Evolutionary conservation across 805 yeast species (phyloP).

Genomic region (Candida pini): DNA sequence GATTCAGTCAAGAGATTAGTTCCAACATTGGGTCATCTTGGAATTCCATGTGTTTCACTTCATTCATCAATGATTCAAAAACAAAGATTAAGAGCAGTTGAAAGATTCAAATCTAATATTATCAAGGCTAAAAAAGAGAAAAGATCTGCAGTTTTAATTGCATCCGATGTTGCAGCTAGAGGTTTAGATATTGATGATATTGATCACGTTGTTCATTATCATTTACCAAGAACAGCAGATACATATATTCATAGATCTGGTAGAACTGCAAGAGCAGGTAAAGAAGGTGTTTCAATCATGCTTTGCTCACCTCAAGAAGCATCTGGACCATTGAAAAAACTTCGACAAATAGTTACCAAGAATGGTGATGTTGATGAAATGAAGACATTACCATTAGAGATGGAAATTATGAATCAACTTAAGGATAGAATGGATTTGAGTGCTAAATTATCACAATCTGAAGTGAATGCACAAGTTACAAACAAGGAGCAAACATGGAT

Average conservation of each 20-base stretch:
- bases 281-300: slow-evolving; percentile 91
- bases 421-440: slow-evolving; percentile 66
- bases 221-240: slow-evolving; percentile 91
- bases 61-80: slow-evolving; percentile 96
- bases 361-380: slow-evolving; percentile 44
- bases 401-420: slow-evolving; percentile 63
- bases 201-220: slow-evolving; percentile 93
- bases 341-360: slow-evolving; percentile 48
- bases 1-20: slow-evolving; percentile 86
- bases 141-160: slow-evolving; percentile 65
- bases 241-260: slow-evolving; percentile 94
- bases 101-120: slow-evolving; percentile 57
- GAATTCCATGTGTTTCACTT: slow-evolving; percentile 64
- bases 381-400: slow-evolving; percentile 69
- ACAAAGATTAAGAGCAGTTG: slow-evolving; percentile 81
- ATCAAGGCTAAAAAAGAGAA: slow-evolving; percentile 33
- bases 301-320: slow-evolving; percentile 93
- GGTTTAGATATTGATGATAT: slow-evolving; percentile 90
- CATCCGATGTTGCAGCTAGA: slow-evolving; percentile 98
- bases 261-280: slow-evolving; percentile 96
- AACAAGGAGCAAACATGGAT: slow-evolving; percentile 77
- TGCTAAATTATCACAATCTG: slow-evolving; percentile 68
- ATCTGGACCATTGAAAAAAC: slow-evolving; percentile 75
- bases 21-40: slow-evolving; percentile 66
- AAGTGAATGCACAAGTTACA: slow-evolving; percentile 45